These are phyloP conservation scores for Mucor irregularis DNA, from an alignment of 371 early-diverging fungal genomes.

Conservation along the genomic window DNA sequence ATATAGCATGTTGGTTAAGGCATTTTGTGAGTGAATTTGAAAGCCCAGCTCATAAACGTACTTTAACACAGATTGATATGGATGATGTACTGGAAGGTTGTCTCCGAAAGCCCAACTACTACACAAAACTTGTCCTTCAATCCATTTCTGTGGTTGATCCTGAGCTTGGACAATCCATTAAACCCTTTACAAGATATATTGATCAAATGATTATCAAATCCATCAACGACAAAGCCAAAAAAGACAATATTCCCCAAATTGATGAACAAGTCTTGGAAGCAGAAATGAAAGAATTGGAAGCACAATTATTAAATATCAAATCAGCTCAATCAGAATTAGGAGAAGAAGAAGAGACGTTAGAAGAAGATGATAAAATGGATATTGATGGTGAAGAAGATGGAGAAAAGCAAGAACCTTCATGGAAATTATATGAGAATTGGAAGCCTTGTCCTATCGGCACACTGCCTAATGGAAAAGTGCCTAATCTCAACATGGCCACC, in stretches of 20 bases:
- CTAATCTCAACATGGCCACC: conserved; percentile 30
- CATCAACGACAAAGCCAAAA: conserved; percentile 15
- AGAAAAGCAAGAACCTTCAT: conserved; percentile 5
- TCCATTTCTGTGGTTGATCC: conserved; percentile 16
- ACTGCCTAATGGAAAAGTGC: conserved; percentile 41
- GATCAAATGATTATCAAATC: conserved; percentile 30
- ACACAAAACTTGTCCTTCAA: conserved; percentile 37
- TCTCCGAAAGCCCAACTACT: conserved; percentile 37
- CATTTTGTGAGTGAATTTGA: conserved; percentile 28
- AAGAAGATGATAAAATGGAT: conserved; percentile 1
- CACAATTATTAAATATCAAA: conserved; percentile 22
- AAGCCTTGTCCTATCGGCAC: conserved; percentile 41
- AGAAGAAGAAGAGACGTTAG: neutral
- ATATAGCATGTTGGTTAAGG: conserved; percentile 43
- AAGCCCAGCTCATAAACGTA: conserved; percentile 1
- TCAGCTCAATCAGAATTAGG: conserved; percentile 1
- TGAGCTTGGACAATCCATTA: conserved; percentile 19
- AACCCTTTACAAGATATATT: conserved; percentile 38
- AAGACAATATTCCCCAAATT: neutral
- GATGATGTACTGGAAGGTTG: conserved; percentile 42
- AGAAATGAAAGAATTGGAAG: conserved; percentile 23
- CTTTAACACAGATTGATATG: conserved; percentile 22
- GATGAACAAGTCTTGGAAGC: conserved; percentile 12
- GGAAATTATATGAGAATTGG: conserved; percentile 39
- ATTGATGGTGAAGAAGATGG: neutral